These are phyloP conservation scores for Argentina anserina DNA, from an alignment of 306 rosid species.

Conservation along the genomic window DNA sequence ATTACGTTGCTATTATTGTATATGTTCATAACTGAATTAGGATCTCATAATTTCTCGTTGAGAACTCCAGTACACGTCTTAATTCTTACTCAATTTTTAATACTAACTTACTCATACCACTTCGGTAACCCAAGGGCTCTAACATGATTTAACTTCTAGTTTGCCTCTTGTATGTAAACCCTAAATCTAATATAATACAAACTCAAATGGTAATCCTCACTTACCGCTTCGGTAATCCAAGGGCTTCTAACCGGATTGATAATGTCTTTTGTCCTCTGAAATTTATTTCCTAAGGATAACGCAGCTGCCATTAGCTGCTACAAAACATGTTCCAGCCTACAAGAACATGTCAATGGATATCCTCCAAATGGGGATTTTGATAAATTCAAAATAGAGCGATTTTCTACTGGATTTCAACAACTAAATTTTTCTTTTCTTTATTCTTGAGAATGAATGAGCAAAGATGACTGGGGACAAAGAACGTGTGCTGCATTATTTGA, in stretches of 20 bases:
- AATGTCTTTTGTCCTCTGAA: background rate
- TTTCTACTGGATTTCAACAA: background rate
- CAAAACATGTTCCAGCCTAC: background rate
- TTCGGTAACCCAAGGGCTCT: too few relatives aligned
- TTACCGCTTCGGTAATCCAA: background rate
- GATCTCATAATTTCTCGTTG: too few relatives aligned
- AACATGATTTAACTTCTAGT: too few relatives aligned
- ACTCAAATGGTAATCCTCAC: background rate
- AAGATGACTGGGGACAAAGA: background rate
- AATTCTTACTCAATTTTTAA: too few relatives aligned
- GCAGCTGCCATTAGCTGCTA: background rate
- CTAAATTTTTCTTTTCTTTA: background rate
- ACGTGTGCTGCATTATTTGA: conserved; percentile 30
- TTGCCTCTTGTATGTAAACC: too few relatives aligned
- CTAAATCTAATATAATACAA: too few relatives aligned
- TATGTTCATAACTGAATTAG: too few relatives aligned
- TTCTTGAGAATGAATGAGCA: background rate
- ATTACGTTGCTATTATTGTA: too few relatives aligned
- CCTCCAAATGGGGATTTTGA: background rate
- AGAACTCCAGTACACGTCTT: too few relatives aligned
- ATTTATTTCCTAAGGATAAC: background rate
- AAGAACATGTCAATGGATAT: conserved; percentile 3
- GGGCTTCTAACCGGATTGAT: background rate
- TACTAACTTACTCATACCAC: too few relatives aligned
- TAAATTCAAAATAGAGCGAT: too few relatives aligned